These are phyloP conservation scores for Lodderomyces theae DNA, from an alignment of 1,139 yeast genomes.

Conservation along the genomic window DNA sequence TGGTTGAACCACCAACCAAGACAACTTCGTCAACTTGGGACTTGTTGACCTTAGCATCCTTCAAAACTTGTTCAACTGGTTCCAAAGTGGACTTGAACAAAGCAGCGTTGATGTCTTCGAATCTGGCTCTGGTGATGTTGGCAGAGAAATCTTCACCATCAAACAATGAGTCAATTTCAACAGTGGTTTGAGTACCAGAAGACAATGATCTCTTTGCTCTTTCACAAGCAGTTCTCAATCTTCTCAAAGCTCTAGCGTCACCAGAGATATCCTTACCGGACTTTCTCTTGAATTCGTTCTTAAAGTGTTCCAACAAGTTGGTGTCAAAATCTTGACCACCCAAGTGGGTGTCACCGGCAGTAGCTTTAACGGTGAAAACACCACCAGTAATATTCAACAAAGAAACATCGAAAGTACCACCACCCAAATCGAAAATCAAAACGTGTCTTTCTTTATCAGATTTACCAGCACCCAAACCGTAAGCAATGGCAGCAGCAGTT, in stretches of 20 bases:
- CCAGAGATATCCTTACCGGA: slow-evolving; percentile 87
- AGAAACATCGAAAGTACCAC: slow-evolving; percentile 99
- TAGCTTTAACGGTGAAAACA: slow-evolving; percentile 98
- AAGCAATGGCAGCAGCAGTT: slow-evolving; percentile 97
- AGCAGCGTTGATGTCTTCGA: slow-evolving; percentile 95
- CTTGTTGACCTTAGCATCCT: slow-evolving; percentile 91
- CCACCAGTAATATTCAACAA: slow-evolving; percentile 97
- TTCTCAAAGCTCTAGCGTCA: slow-evolving; percentile 96
- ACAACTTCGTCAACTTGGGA: slow-evolving; percentile 91
- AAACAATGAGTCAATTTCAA: slow-evolving; percentile 93
- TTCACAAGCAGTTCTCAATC: slow-evolving; percentile 99
- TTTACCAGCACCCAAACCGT: slow-evolving; percentile 96
- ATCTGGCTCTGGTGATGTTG: slow-evolving; percentile 97
- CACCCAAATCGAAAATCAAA: slow-evolving; percentile 94
- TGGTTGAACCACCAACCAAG: slow-evolving; percentile 99
- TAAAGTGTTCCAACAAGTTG: slow-evolving; percentile 92
- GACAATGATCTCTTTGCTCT: slow-evolving; percentile 99
- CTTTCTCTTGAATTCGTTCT: slow-evolving; percentile 95
- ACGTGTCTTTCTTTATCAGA: slow-evolving; percentile 85
- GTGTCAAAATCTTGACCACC: slow-evolving; percentile 99
- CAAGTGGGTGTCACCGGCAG: slow-evolving; percentile 99
- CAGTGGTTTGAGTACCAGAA: slow-evolving; percentile 93
- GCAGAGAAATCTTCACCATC: slow-evolving; percentile 98
- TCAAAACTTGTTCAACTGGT: slow-evolving; percentile 97
- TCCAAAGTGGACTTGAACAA: slow-evolving; percentile 94